These are phyloP conservation scores for Acaromyces ingoldii DNA, from an alignment of 1,284 basidiomycete genomes.

Conservation along the genomic window DNA sequence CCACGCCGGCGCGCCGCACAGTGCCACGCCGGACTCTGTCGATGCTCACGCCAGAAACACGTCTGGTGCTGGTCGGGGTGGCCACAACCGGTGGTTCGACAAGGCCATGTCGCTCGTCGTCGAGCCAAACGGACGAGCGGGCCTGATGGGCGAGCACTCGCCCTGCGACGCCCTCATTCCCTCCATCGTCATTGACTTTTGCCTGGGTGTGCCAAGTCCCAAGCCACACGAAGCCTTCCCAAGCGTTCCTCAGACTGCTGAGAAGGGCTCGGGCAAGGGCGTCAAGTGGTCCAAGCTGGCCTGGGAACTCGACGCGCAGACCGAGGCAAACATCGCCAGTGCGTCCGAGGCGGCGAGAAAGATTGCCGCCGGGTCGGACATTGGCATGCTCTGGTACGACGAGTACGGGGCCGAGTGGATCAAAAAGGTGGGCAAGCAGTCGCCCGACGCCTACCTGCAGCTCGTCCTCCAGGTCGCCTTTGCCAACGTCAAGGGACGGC, in stretches of 20 bases:
- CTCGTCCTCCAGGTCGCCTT: slow-evolving; percentile 90
- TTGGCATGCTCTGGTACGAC: slow-evolving; percentile 75
- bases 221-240: slow-evolving; percentile 21
- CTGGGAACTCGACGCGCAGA: slow-evolving; percentile 68
- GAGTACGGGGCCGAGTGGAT: slow-evolving; percentile 90
- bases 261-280: neutral
- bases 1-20: slow-evolving; percentile 49
- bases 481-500: slow-evolving; percentile 70
- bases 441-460: slow-evolving; percentile 87
- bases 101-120: slow-evolving; percentile 79
- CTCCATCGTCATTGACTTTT: slow-evolving; percentile 81
- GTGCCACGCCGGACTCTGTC: slow-evolving; percentile 62
- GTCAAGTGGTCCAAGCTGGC: slow-evolving; percentile 55
- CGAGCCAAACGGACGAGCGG: slow-evolving; percentile 78
- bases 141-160: slow-evolving; percentile 87
- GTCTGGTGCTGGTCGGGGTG: slow-evolving; percentile 64
- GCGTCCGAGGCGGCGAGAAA: slow-evolving; percentile 63
- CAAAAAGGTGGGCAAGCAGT: slow-evolving; percentile 70
- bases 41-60: slow-evolving; percentile 75
- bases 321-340: slow-evolving; percentile 59
- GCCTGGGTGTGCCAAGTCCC: slow-evolving; percentile 59
- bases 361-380: slow-evolving; percentile 75
- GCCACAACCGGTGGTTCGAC: slow-evolving; percentile 86
- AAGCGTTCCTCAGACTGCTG: too few species aligned
- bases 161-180: slow-evolving; percentile 87